Base-by-base conservation (phyloP, 371 early-diverging fungal genomes). In the Saksenaea vasiformis region DNA sequence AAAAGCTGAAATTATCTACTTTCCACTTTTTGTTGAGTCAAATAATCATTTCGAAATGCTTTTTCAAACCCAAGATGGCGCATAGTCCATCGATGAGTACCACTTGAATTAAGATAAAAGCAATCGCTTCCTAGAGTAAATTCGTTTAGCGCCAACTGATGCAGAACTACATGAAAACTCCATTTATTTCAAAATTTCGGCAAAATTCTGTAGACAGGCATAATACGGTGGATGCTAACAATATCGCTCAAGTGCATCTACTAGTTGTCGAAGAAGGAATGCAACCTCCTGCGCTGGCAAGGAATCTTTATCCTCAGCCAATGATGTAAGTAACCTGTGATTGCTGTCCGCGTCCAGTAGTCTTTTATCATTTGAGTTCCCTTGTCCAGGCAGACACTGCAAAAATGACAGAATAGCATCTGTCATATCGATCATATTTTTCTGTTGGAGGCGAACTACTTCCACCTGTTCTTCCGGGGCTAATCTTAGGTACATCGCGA, bases 401-500 rank as follows among this genome's bases (percentile, higher is more conserved):
- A 47, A 22, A 47, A 47, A 47, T n/a, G 51, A 47, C 10, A 22
- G 11, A 22, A 22, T 47, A 22, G 51, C 51, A 4, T 47, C 51
- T 10, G 24, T 11, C 0, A 47, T 47, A 10, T 47, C 51, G 10
- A 47, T 4, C 51, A 47, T 47, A 22, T 9, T 24, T 47, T 47
- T 47, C 11, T 47, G 51, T 22, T 47, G 51, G 3, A 47, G 24
- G 22, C 51, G 22, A 22, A 47, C 11, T 22, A 47, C 22, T 5
- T 47, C 24, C 22, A 19, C 51, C 17, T 56, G 57, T 36, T 56
- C 57, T 19, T 17, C 22, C 13, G 31, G 26, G 15, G 61, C 7
- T 14, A 68, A 53, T 17, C 68, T 64, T 14, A 60, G 17, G 41
- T 53, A 68, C 19, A 61, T 54, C 28, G 35, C 35, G 10, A 68